Conservation (phyloP, 257 asterid species). For the Cordia subcordata region DNA sequence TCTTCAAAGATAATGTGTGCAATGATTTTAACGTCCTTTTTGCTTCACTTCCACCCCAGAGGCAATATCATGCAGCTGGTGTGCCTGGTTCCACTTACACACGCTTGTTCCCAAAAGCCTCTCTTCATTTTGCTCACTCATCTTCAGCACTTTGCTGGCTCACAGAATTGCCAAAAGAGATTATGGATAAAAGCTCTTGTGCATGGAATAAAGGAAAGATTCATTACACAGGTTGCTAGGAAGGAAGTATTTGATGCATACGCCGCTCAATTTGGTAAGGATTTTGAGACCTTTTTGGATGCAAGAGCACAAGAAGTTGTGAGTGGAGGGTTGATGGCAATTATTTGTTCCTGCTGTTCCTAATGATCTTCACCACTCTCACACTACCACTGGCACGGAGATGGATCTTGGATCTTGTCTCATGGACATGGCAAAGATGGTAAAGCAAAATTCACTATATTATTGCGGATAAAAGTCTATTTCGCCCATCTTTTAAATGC, state of each 20-base stretch:
- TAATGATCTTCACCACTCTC: background rate
- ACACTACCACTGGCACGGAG: slow-evolving; percentile 8
- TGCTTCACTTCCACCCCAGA: slow-evolving; percentile 33
- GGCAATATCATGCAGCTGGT: slow-evolving; percentile 36
- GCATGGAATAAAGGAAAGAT: slow-evolving; percentile 41
- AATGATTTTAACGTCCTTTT: slow-evolving; percentile 52
- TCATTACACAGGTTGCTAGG: slow-evolving; percentile 26
- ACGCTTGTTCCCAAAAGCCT: slow-evolving; percentile 30
- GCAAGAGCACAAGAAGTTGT: slow-evolving; percentile 45
- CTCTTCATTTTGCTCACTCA: slow-evolving; percentile 40
- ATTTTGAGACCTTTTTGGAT: slow-evolving; percentile 28
- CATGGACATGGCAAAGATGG: slow-evolving; percentile 20
- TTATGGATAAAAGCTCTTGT: slow-evolving; percentile 19
- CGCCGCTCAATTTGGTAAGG: slow-evolving; percentile 24
- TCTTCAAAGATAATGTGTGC: slow-evolving; percentile 36
- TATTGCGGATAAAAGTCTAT: no score
- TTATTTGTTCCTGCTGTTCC: slow-evolving; percentile 41
- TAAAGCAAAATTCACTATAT: no score
- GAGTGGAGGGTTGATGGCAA: slow-evolving; percentile 43
- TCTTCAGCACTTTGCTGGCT: slow-evolving; percentile 50
- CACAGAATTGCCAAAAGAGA: slow-evolving; percentile 31
- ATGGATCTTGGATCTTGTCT: slow-evolving; percentile 17
- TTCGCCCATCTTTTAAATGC: no score
- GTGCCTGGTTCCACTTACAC: slow-evolving; percentile 39
- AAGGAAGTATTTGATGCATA: slow-evolving; percentile 33